A percentile compares a stretch with the other conserved stretches of the same genome.
Conservation (phyloP, 2,329 filamentous ascomycete species). For the Xylariaceae sp. region DNA sequence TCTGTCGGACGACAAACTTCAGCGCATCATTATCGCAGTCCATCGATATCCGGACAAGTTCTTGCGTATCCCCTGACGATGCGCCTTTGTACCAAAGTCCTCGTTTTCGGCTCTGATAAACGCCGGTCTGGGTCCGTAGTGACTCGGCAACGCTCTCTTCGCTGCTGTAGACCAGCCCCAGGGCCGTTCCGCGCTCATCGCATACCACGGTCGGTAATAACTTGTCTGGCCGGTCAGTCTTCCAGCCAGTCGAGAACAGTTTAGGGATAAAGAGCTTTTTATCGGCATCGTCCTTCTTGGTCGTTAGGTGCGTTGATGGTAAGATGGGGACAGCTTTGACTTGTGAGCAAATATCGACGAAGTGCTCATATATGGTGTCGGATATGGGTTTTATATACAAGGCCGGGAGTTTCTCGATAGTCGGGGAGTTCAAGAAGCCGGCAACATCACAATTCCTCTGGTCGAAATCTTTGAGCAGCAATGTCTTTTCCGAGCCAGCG, state of each 20-base stretch:
- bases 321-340: constrained; percentile 69
- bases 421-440: constrained; percentile 45
- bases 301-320: constrained; percentile 67
- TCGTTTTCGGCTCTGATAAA: constrained; percentile 94
- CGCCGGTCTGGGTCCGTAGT: constrained; percentile 71
- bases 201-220: constrained; percentile 88
- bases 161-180: constrained; percentile 93
- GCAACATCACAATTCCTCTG: constrained; percentile 38
- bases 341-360: constrained; percentile 48
- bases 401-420: constrained; percentile 44
- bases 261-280: constrained; percentile 64
- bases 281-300: constrained; percentile 57
- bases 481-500: constrained; percentile 47
- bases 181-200: constrained; percentile 77
- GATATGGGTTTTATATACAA: constrained; percentile 52
- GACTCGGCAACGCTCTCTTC: constrained; percentile 87
- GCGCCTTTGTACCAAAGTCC: constrained; percentile 97
- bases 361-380: constrained; percentile 43
- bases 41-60: constrained; percentile 77
- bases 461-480: constrained; percentile 54
- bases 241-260: constrained; percentile 72
- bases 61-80: constrained; percentile 89
- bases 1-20: constrained; percentile 85
- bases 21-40: constrained; percentile 95
- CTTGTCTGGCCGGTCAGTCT: constrained; percentile 77